phyloP scores from a whole-genome alignment of 164 flowering plant species.

The Dillenia suffruticosa region DNA sequence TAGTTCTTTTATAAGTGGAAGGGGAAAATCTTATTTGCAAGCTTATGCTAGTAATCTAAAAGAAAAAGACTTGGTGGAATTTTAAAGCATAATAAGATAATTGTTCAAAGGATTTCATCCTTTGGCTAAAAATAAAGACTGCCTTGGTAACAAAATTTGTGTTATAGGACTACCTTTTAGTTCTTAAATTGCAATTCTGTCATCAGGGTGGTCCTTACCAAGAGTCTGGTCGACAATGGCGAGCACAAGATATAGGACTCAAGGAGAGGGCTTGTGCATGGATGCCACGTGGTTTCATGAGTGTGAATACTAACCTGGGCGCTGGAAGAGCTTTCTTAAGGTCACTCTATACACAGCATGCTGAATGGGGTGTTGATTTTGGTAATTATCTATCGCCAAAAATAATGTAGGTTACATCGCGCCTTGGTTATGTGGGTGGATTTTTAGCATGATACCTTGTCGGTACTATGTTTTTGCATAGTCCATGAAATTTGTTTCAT shows the following conservation, averaged over 20 bases:
- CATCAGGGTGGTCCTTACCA: conserved; percentile 56
- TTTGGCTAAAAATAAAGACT: too few relatives aligned
- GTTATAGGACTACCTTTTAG: not conserved
- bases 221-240: conserved; percentile 65
- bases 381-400: conserved; percentile 29
- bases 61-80: too few relatives aligned
- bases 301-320: conserved; percentile 62
- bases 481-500: too few relatives aligned
- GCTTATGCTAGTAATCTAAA: too few relatives aligned
- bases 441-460: too few relatives aligned
- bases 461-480: too few relatives aligned
- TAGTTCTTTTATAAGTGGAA: too few relatives aligned
- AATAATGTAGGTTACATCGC: not conserved
- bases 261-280: conserved; percentile 67
- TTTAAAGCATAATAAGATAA: too few relatives aligned
- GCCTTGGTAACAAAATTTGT: too few relatives aligned
- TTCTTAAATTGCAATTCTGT: conserved; percentile 5
- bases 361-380: conserved; percentile 95
- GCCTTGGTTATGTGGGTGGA: not conserved
- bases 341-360: conserved; percentile 84
- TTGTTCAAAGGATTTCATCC: too few relatives aligned
- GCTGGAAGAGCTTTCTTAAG: conserved; percentile 87
- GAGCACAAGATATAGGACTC: conserved; percentile 69
- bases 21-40: too few relatives aligned
- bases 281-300: conserved; percentile 95